Evolutionary conservation across 2,329 filamentous ascomycete genomes (phyloP), one percentile per base, ranked within the genome.

Genomic region (Monilinia fructicola): DNA sequence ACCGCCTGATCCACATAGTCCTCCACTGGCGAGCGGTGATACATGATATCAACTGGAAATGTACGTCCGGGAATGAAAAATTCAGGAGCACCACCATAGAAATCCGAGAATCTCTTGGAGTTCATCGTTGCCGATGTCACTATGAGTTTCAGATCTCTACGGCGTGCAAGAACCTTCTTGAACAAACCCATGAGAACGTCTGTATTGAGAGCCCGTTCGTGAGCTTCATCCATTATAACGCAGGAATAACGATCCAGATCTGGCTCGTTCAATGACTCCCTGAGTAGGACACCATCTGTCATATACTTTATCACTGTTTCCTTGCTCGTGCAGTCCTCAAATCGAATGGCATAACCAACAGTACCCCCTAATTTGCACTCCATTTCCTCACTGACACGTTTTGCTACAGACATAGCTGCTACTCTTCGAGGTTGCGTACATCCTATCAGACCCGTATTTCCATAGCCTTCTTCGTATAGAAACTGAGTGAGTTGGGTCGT

Each of bases 61-160:
- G 95, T 99, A 75, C 95, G 86, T 67, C 95, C 95, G 0, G 95
- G 95, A 66, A 99, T 99, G 71, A 91, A 91, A 73, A 98, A 99
- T 74, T 99, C 95, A 0, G 95, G 96, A 0, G 96, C 95, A 16
- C 93, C 94, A 35, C 94, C 94, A 72, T 94, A 99, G 77, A 99
- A 99, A 66, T 94, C 90, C 0, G 94, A 95, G 76, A 99, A 99
- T 2, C 93, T 87, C 73, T 97, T 95, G 31, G 95, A 87, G 77
- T 99, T 99, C 95, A 99, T 98, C 0, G 95, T 99, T 7, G 95
- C 96, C 18, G 95, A 98, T 1, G 95, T 99, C 63, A 99, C 94
- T 68, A 99, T 98, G 58, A 99, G 82, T 78, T 98, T 99, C 58
- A 99, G 82, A 75, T 99, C 95, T 74, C 93, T 86, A 68, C 96